Percentiles rank a stretch among this genome's conserved stretches.
These are phyloP conservation scores for Globisporangium cylindrosporum DNA, from an alignment of 352 stramenopile species.

Conservation along the genomic window DNA sequence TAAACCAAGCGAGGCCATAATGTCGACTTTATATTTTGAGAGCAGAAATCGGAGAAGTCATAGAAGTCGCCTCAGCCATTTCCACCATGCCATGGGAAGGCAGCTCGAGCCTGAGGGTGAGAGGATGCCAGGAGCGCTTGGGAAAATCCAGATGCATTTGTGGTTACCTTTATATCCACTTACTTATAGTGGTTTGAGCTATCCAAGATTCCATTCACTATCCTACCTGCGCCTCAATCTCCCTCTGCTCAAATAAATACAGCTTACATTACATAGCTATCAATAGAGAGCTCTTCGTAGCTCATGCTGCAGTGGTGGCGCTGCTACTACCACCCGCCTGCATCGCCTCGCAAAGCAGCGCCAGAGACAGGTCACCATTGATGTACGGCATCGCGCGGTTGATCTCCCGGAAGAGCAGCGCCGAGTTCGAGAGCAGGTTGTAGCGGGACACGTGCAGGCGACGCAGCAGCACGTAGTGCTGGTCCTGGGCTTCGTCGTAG, in stretches of 20 bases:
- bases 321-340: background rate
- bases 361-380: conserved; percentile 49
- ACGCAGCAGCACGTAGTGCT: background rate
- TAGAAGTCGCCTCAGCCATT: too few species aligned
- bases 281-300: background rate
- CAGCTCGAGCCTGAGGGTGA: too few species aligned
- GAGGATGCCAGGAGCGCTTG: too few species aligned
- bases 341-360: conserved; percentile 33
- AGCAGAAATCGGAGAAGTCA: too few species aligned
- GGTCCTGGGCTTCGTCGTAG: background rate
- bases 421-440: conserved; percentile 41
- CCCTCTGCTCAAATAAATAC: background rate
- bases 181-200: too few species aligned
- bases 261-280: background rate
- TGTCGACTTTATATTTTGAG: too few species aligned
- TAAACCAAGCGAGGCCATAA: too few species aligned
- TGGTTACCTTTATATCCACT: too few species aligned
- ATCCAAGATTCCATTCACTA: too few species aligned
- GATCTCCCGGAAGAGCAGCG: conserved; percentile 35
- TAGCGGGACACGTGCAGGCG: conserved; percentile 42
- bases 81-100: too few species aligned
- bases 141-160: too few species aligned
- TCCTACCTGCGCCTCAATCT: background rate
- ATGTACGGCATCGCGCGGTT: conserved; percentile 36
- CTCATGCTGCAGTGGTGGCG: background rate